These are phyloP conservation scores for Cicer arietinum DNA, from an alignment of 306 rosid genomes.

Conservation along the genomic window DNA sequence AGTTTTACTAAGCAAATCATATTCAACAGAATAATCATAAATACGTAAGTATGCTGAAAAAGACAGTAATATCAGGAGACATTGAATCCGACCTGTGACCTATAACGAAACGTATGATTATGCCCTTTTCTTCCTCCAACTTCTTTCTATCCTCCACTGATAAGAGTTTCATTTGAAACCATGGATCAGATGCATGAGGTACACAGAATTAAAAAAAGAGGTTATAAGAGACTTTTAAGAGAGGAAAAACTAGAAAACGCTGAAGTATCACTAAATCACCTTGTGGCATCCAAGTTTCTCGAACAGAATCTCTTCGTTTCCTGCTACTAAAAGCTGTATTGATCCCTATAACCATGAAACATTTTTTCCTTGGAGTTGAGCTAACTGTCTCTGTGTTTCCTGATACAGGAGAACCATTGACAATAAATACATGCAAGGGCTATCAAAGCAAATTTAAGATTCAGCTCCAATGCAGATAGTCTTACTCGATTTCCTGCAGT, in stretches of 20 bases:
- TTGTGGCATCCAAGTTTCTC: slow-evolving; percentile 95
- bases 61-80: slow-evolving; percentile 21
- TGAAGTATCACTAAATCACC: slow-evolving; percentile 54
- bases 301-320: slow-evolving; percentile 84
- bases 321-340: slow-evolving; percentile 89
- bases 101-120: slow-evolving; percentile 83
- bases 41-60: slow-evolving; percentile 25
- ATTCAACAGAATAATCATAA: slow-evolving; percentile 20
- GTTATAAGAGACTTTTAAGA: slow-evolving; percentile 14
- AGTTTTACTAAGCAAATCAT: not conserved
- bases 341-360: slow-evolving; percentile 83
- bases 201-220: slow-evolving; percentile 27
- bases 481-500: slow-evolving; percentile 67
- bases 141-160: slow-evolving; percentile 72
- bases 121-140: slow-evolving; percentile 89
- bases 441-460: slow-evolving; percentile 52
- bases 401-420: slow-evolving; percentile 49
- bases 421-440: slow-evolving; percentile 48
- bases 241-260: slow-evolving; percentile 30
- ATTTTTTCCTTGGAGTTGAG: slow-evolving; percentile 65
- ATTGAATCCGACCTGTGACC: slow-evolving; percentile 78
- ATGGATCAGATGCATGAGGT: slow-evolving; percentile 44
- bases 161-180: slow-evolving; percentile 43
- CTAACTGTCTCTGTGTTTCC: slow-evolving; percentile 51
- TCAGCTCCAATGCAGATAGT: slow-evolving; percentile 60